phyloP scores from a whole-genome alignment of 805 yeast genomes.

The Candida verbasci region DNA sequence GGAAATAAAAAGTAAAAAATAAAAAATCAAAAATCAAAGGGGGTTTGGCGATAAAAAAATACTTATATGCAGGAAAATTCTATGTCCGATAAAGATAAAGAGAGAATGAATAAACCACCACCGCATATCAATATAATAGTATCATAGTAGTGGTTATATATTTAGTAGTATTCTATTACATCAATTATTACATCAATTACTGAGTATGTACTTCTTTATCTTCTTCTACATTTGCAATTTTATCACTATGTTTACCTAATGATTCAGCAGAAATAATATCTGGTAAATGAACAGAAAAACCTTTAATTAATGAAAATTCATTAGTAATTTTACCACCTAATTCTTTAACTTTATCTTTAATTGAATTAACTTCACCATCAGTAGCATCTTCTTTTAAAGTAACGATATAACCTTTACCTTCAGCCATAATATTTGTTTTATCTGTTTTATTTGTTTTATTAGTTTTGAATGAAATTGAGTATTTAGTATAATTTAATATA shows the following conservation, averaged over 20 bases:
- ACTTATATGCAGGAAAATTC: constrained; percentile 1
- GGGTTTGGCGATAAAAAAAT: no score
- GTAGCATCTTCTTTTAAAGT: constrained; percentile 44
- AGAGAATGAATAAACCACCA: neutral
- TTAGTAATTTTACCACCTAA: constrained; percentile 60
- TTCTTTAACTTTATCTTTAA: constrained; percentile 46
- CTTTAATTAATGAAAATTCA: constrained; percentile 64
- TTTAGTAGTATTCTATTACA: no score
- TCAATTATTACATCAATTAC: no score
- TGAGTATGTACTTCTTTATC: constrained; percentile 53
- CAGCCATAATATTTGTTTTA: no score
- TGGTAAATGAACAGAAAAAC: constrained; percentile 60
- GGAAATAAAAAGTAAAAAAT: no score
- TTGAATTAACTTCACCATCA: constrained; percentile 31
- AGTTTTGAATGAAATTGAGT: neutral
- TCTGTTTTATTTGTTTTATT: no score
- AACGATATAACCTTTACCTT: constrained; percentile 34
- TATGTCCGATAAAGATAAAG: constrained; percentile 1
- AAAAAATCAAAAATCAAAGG: no score
- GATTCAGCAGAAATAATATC: constrained; percentile 43
- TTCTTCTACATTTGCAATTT: constrained; percentile 59
- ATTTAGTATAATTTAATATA: neutral
- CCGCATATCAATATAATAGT: neutral
- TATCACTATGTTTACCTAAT: constrained; percentile 41
- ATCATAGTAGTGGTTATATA: no score